These are phyloP conservation scores for Rhododendron molle DNA, from an alignment of 148 eudicot species.

Conservation along the genomic window DNA sequence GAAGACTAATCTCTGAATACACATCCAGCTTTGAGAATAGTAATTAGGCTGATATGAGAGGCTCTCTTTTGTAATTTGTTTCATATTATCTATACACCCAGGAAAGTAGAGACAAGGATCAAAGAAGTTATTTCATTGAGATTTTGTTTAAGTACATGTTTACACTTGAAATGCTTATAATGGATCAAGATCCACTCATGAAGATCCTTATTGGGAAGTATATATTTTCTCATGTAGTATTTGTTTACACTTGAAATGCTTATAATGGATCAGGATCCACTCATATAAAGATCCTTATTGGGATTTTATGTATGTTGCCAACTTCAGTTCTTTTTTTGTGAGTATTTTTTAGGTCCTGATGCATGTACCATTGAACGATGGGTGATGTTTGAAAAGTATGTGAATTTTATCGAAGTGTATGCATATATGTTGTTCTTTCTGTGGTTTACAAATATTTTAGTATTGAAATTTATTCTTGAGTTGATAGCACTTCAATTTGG, in stretches of 20 bases:
- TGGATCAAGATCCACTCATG: neutral
- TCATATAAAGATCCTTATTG: neutral
- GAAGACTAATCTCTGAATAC: constrained; percentile 58
- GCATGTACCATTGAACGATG: too few relatives aligned
- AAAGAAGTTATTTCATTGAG: neutral
- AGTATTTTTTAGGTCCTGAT: too few relatives aligned
- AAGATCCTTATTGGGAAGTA: neutral
- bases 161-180: neutral
- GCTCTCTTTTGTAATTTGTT: neutral
- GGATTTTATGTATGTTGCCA: neutral
- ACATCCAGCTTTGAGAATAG: neutral
- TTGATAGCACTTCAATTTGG: too few relatives aligned
- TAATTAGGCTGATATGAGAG: neutral
- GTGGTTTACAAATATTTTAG: too few relatives aligned
- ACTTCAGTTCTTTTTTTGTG: too few relatives aligned
- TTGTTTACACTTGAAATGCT: neutral
- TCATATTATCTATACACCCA: neutral
- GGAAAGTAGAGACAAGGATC: neutral
- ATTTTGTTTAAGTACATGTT: neutral
- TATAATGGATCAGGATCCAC: neutral
- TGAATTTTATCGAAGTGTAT: too few relatives aligned
- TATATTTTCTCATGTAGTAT: too few relatives aligned
- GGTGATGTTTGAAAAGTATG: too few relatives aligned
- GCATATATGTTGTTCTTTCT: too few relatives aligned
- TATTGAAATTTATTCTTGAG: too few relatives aligned